Base-by-base conservation (phyloP, 345 rosid genomes). In the Syzygium aromaticum region DNA sequence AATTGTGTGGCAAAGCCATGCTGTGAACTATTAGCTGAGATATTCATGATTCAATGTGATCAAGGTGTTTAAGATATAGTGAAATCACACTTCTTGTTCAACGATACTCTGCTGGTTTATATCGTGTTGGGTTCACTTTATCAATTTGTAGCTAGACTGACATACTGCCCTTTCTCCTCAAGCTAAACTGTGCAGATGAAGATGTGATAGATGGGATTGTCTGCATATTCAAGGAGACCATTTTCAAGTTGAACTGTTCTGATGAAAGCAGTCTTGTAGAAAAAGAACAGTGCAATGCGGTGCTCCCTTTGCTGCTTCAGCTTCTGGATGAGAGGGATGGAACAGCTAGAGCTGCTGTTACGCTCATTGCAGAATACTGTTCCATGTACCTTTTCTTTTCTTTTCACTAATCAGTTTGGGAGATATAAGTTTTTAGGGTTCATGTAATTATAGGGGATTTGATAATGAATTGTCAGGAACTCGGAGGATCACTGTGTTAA, bases 261-360 rank as follows among this genome's bases (percentile, higher is more conserved):
- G 90, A 96, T 52, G 93, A 87, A 88, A 89, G 91, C 91, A 80
- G 89, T 88, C 88, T 87, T 78, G 73, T 89, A 78, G 94, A 92
- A 63, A 90, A 91, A 52, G 91, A 93, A 87, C 93, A 92, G 90
- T 90, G 93, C 92, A 95, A 90, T 88, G 85, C 90, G 43, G 90
- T 95, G 88, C 87, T 94, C 86, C 93, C 95, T 43, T 57, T 90
- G 49, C 90, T 97, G 90, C 95, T 97, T 87, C 91, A 93, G 85
- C 95, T 97, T 92, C 94, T 97, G 84, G 98, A 97, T 86, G 96
- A 96, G 93, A 89, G 94, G 94, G 98, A 97, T 92, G 94, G 94
- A 51, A 91, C 96, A 40, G 96, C 97, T 89, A 94, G 93, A 93
- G 96, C 98, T 87, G 93, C 91, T 90, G 92, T 89, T 88, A 87